Evolutionary conservation across 345 rosid species (phyloP).

Genomic region (Corchorus capsularis): DNA sequence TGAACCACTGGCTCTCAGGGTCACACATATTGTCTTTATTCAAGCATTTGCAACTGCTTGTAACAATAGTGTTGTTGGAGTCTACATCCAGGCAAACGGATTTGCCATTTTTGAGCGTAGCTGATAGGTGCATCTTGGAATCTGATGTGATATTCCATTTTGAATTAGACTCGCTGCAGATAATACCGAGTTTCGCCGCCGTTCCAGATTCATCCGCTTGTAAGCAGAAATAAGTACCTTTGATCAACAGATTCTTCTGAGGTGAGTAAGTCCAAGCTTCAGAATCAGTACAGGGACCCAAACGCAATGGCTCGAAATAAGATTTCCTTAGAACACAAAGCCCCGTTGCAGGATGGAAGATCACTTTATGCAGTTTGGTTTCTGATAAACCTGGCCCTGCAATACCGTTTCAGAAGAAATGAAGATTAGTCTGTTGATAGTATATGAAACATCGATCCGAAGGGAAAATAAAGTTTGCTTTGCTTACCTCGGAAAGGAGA

Average conservation of each 20-base stretch:
- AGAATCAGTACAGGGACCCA: conserved; percentile 75
- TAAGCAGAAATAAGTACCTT: conserved; percentile 67
- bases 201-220: conserved; percentile 44
- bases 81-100: conserved; percentile 81
- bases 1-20: conserved; percentile 81
- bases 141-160: conserved; percentile 74
- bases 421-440: background rate
- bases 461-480: background rate
- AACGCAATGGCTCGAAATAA: conserved; percentile 37
- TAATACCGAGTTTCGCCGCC: conserved; percentile 45
- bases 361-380: conserved; percentile 55
- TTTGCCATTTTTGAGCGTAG: conserved; percentile 41
- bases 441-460: too few species aligned
- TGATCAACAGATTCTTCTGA: conserved; percentile 41
- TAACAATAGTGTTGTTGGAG: conserved; percentile 38
- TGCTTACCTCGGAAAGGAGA: conserved; percentile 59
- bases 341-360: conserved; percentile 79
- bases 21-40: conserved; percentile 54
- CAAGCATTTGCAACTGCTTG: conserved; percentile 58
- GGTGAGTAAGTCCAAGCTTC: conserved; percentile 73
- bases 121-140: conserved; percentile 77
- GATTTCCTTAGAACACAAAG: conserved; percentile 62
- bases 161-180: conserved; percentile 48
- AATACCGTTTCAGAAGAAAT: background rate
- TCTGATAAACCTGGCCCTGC: conserved; percentile 81